Evolutionary conservation across 1,284 basidiomycete genomes (phyloP).

Genomic region (Singerocomus inundabilis): DNA sequence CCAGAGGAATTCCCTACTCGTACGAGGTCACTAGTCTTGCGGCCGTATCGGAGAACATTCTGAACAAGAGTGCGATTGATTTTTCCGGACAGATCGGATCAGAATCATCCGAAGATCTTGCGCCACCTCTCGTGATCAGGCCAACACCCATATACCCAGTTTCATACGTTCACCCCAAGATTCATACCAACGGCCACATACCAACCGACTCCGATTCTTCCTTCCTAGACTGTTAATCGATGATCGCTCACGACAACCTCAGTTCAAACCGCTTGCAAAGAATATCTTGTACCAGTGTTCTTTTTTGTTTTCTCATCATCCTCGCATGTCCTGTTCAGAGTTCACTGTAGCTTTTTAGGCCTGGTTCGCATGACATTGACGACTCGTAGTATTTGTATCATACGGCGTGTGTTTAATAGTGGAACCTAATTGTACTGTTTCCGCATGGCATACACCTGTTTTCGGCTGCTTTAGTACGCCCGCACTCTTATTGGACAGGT

Average conservation of each 20-base stretch:
- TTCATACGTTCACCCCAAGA: conserved; percentile 21
- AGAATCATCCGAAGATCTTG: conserved; percentile 11
- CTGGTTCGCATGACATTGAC: conserved; percentile 1
- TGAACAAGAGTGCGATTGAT: background rate
- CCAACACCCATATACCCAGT: conserved; percentile 31
- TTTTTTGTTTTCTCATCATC: background rate
- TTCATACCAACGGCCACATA: conserved; percentile 5
- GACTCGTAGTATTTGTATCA: conserved; percentile 7
- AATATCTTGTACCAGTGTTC: conserved; percentile 13
- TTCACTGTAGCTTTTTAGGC: conserved; percentile 17
- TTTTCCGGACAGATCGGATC: background rate
- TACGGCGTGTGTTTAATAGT: conserved; percentile 7
- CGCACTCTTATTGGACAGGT: background rate
- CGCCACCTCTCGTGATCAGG: conserved; percentile 25
- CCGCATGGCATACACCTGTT: background rate
- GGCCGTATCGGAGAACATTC: conserved; percentile 1
- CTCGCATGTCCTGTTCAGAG: conserved; percentile 11
- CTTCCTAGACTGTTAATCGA: conserved; percentile 8
- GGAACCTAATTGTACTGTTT: conserved; percentile 3
- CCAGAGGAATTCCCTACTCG: conserved; percentile 9
- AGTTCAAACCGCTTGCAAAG: background rate
- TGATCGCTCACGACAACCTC: background rate
- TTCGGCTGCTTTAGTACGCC: background rate
- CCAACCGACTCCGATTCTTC: background rate
- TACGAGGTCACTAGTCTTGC: conserved; percentile 1